Evolutionary conservation across 352 stramenopile species (phyloP).

Genomic region (Blastocystis sp.): DNA sequence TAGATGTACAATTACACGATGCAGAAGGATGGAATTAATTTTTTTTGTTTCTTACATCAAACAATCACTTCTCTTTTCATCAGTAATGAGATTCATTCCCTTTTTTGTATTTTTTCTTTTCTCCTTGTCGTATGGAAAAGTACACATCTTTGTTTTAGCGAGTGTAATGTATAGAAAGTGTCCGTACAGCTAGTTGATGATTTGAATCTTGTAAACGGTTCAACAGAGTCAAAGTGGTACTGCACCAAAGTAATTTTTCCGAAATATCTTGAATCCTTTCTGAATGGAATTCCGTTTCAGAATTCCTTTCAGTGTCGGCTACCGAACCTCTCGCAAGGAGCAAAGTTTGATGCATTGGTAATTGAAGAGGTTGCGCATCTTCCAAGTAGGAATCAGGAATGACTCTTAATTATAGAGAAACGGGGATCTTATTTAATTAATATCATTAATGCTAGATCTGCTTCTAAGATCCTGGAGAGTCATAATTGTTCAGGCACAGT

Average conservation of each 20-base stretch:
- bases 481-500: not conserved
- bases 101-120: not conserved
- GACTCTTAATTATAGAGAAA: not conserved
- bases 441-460: not conserved
- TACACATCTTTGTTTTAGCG: not conserved
- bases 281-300: not conserved
- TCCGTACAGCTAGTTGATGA: not conserved
- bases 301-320: not conserved
- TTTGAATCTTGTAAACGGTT: not conserved
- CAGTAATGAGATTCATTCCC: not conserved
- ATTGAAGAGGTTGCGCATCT: not conserved
- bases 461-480: not conserved
- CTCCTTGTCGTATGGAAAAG: not conserved
- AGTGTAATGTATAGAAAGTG: not conserved
- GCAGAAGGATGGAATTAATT: constrained; percentile 57
- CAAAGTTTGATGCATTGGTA: not conserved
- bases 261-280: not conserved
- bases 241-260: not conserved
- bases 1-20: constrained; percentile 57
- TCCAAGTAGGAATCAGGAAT: not conserved
- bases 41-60: not conserved
- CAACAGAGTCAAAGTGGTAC: not conserved
- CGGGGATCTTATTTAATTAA: not conserved
- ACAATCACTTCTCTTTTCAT: not conserved
- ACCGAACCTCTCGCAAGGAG: not conserved